A percentile compares a stretch with the other conserved stretches of the same genome.
Conservation (phyloP, 2,329 filamentous ascomycete species). For the Aspergillus latus region DNA sequence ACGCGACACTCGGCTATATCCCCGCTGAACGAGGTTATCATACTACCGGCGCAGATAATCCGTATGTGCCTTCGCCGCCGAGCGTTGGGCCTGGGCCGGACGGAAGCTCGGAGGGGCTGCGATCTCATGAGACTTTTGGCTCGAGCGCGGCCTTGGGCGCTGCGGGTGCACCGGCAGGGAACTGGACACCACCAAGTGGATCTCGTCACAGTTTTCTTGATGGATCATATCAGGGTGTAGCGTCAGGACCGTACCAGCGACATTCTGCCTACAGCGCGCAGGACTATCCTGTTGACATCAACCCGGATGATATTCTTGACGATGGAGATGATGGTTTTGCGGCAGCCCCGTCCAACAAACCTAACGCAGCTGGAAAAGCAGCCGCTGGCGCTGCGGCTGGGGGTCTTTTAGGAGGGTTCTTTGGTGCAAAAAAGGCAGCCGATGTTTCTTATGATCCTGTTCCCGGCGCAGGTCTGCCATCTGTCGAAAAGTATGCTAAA, state of each 20-base stretch:
- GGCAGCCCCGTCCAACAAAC: constrained; percentile 33
- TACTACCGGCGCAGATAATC: constrained; percentile 38
- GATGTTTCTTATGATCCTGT: constrained; percentile 60
- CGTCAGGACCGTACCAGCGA: constrained; percentile 64
- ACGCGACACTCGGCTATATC: constrained; percentile 26
- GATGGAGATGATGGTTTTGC: constrained; percentile 84
- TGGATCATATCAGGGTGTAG: constrained; percentile 31
- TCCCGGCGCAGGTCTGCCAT: constrained; percentile 30
- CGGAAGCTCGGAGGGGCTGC: constrained; percentile 26
- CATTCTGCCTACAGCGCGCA: constrained; percentile 55
- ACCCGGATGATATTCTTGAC: constrained; percentile 78
- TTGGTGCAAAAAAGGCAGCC: constrained; percentile 42
- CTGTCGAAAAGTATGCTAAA: constrained; percentile 65
- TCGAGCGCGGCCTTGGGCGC: constrained; percentile 39
- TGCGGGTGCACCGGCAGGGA: constrained; percentile 33
- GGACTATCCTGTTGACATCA: constrained; percentile 56
- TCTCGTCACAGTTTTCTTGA: constrained; percentile 55
- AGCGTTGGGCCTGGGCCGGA: constrained; percentile 5
- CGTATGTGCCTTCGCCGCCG: constrained; percentile 34
- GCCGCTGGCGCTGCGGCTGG: constrained; percentile 48
- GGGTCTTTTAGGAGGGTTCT: constrained; percentile 44
- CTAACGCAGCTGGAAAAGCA: constrained; percentile 38
- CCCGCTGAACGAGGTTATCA: constrained; percentile 38
- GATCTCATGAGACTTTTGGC: constrained; percentile 41
- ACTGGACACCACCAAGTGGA: constrained; percentile 36